phyloP scores from a whole-genome alignment of 345 rosid genomes.

The Brassica carinata region DNA sequence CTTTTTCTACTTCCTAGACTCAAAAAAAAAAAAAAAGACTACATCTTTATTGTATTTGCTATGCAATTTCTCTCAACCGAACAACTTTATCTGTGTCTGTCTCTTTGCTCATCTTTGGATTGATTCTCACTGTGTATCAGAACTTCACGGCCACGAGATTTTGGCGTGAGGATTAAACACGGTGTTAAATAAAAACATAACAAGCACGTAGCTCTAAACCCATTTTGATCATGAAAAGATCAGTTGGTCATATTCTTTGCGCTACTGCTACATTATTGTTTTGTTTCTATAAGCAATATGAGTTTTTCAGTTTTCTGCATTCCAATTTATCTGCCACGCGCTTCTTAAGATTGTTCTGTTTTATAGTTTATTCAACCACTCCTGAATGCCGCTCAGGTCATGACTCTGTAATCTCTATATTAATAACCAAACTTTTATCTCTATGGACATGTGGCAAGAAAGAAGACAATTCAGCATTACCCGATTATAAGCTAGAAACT shows the following conservation, averaged over 20 bases:
- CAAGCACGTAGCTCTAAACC: not conserved
- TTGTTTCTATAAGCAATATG: not conserved
- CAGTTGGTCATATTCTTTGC: conserved; percentile 15
- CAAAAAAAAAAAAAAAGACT: not conserved
- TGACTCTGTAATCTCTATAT: conserved; percentile 1
- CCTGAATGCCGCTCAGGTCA: conserved; percentile 4
- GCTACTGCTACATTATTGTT: conserved; percentile 9
- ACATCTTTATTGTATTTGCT: not conserved
- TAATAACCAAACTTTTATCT: not conserved
- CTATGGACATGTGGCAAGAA: not conserved
- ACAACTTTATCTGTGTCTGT: not conserved
- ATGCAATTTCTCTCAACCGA: not conserved
- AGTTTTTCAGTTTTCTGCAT: not conserved
- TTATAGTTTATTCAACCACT: not conserved
- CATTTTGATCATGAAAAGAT: conserved; percentile 37
- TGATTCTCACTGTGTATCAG: conserved; percentile 36
- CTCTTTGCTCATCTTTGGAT: not conserved
- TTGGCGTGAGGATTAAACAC: conserved; percentile 39
- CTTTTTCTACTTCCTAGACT: not conserved
- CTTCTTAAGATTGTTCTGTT: not conserved
- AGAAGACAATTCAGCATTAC: not conserved
- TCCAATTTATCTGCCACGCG: not conserved
- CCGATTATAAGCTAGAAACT: not conserved
- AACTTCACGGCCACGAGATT: conserved; percentile 37
- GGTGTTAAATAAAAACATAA: conserved; percentile 9